Conservation (phyloP, 2,329 filamentous ascomycete species). For the Fusarium anguioides region DNA sequence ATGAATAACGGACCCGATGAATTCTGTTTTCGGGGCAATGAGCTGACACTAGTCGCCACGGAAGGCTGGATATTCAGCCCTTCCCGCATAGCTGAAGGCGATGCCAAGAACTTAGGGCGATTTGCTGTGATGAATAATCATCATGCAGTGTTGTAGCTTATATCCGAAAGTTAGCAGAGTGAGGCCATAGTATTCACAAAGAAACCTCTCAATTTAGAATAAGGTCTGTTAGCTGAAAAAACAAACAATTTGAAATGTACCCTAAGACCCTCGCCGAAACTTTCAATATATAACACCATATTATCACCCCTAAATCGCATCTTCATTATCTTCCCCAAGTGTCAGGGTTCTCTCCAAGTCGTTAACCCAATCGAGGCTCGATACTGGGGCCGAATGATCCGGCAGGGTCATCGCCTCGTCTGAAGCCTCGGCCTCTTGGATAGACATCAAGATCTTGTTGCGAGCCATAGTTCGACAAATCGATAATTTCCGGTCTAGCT, state of each 20-base stretch:
- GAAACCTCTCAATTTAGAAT: too few species aligned
- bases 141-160: too few species aligned
- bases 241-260: not conserved
- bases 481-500: fast-evolving
- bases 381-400: not conserved
- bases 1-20: not conserved
- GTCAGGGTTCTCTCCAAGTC: not conserved
- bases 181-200: too few species aligned
- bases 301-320: not conserved
- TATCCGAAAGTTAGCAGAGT: too few species aligned
- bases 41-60: too few species aligned
- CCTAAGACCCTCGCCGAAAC: too few species aligned
- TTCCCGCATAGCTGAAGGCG: too few species aligned
- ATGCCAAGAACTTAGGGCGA: too few species aligned
- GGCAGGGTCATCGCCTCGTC: not conserved
- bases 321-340: not conserved
- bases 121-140: too few species aligned
- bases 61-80: too few species aligned
- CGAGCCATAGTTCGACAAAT: not conserved
- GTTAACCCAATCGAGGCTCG: not conserved
- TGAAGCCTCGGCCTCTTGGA: not conserved
- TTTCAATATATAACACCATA: too few species aligned
- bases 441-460: not conserved
- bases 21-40: not conserved
- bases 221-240: not conserved